Base-by-base conservation (phyloP, 148 eudicot species). In the Persicaria tinctoria region DNA sequence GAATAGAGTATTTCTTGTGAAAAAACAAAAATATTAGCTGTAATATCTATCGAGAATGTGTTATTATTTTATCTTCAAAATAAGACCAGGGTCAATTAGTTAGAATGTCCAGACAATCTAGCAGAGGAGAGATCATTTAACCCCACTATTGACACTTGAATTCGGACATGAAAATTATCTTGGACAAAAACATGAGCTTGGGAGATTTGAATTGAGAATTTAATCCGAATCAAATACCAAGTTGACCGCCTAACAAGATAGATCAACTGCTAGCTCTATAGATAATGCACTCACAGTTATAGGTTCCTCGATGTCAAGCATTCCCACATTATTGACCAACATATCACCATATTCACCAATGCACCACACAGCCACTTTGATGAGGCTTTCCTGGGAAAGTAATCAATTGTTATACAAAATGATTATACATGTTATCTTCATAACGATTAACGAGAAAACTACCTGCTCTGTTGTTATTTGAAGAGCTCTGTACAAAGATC, bases 341-440 rank as follows among this genome's bases (percentile, higher is more conserved):
- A 95, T 87, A 68, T 95, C 99, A 79, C 97, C 97, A 85, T 89
- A 95, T 85, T 95, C 99, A 78, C 99, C 99, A 79, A 95, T 85
- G 85, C 97, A 95, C 99, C 99, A 95, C 69, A 95, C 93, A 50
- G 97, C 91, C 77, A 92, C 97, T 77, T 96, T 89, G 70, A 89
- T 84, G 79, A 95, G 99, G 77, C 90, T 89, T 88, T 89, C 97
- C 99, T 95, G 81, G 70, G 64, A 48, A 75, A 56, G 45, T 75
- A 60, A 78, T 44, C 51, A 57, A 77, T 47, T n/a, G 46, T 62
- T 69, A 68, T n/a, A 76, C 64, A 73, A 70, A 75, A 70, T 70
- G 64, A 53, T 7, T 27, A 7, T 23, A 73, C 12, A 72, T 76
- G 51, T 78, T 80, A 50, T 7, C 70, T 57, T 74, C 46, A 74